These are phyloP conservation scores for Huntiella decipiens DNA, from an alignment of 2,329 filamentous ascomycete genomes.

Conservation along the genomic window DNA sequence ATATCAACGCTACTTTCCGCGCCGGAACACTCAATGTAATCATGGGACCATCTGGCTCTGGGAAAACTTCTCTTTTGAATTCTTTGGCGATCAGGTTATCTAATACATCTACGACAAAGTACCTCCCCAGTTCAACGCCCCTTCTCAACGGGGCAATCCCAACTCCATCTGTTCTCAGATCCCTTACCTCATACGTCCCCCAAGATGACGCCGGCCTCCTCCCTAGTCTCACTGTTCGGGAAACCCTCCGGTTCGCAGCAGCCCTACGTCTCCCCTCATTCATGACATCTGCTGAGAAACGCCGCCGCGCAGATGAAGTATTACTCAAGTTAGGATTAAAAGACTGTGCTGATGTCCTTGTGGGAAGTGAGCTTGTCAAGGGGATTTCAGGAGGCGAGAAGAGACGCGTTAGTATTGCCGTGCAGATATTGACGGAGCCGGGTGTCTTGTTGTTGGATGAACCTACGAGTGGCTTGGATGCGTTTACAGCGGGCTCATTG, in stretches of 20 bases:
- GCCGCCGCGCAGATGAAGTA: constrained; percentile 48
- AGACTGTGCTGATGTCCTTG: constrained; percentile 56
- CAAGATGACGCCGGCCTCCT: constrained; percentile 62
- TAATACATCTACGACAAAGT: constrained; percentile 41
- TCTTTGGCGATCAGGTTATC: constrained; percentile 50
- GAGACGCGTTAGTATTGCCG: constrained; percentile 55
- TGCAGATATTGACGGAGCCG: constrained; percentile 60
- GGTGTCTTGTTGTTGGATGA: constrained; percentile 56
- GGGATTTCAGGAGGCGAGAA: constrained; percentile 69
- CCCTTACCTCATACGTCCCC: constrained; percentile 57
- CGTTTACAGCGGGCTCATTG: constrained; percentile 60
- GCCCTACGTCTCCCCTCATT: constrained; percentile 50
- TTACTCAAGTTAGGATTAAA: constrained; percentile 58
- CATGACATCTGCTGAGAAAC: constrained; percentile 51
- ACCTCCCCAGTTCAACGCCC: constrained; percentile 41
- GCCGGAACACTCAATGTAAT: constrained; percentile 55
- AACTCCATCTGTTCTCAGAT: constrained; percentile 48
- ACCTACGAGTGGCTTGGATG: constrained; percentile 57
- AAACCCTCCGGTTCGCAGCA: constrained; percentile 53
- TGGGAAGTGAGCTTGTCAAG: constrained; percentile 54
- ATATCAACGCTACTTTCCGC: constrained; percentile 46
- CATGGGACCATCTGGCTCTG: constrained; percentile 62
- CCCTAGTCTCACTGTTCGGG: constrained; percentile 55
- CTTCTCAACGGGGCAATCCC: constrained; percentile 52
- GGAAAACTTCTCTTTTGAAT: constrained; percentile 58